Base-by-base conservation (phyloP, 78 protist species). In the Anaeramoeba flamelloides region DNA sequence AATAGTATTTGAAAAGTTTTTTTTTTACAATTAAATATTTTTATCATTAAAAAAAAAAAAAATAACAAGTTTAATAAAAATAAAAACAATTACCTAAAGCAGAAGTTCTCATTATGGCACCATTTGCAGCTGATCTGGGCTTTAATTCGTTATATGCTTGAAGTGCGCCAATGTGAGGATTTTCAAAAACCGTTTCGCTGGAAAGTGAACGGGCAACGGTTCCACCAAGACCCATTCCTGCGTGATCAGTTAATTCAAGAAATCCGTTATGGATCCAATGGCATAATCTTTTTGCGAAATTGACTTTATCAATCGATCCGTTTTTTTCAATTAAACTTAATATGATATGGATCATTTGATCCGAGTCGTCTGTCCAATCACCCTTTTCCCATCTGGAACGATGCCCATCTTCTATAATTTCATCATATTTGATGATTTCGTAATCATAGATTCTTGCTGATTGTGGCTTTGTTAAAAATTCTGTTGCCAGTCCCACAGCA, bases 181-280 rank as follows among this genome's bases (percentile, higher is more conserved):
- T 17, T 3, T 31, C 3, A 32, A 17, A 12, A 39, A 86, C 83
- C 0, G 64, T 30, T 1, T 31, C 32, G 53, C 76, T 64, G 12
- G 22, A 74, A 30, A 74, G 79, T 22, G 81, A 83, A 33, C 36
- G 22, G 37, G 74, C 76, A n/a, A 86, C 87, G 1, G 89, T 86
- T 84, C 77, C 85, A 32, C 89, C 89, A 26, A 86, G 3, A 8
- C 89, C 89, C 85, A 85, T 76, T 39, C 89, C 89, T 53, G 37
- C 2, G 1, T 36, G 17, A 65, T 86, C 89, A 32, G 86, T 82
- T 31, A 86, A 84, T 4, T 85, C 86, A 69, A 2, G 0, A 1
- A 86, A 86, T 0, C 89, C 89, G 76, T 81, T 41, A 8, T 39
- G 36, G 8, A 86, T 40, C 89, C 89, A 86, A 0, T 33, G 2